These are phyloP conservation scores for Saccharum officinarum DNA, from an alignment of 176 grass and related monocot genomes.

Conservation along the genomic window DNA sequence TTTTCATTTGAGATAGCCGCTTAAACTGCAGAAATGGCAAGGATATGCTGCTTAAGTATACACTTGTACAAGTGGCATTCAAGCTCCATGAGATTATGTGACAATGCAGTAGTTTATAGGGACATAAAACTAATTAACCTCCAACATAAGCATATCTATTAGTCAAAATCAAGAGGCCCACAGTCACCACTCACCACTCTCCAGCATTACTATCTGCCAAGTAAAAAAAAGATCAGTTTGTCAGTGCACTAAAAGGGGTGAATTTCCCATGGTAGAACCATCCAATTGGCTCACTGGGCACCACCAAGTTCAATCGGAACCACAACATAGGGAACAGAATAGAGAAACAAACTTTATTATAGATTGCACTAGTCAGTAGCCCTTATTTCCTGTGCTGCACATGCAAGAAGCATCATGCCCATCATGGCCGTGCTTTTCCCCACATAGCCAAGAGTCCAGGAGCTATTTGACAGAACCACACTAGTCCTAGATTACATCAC, in stretches of 20 bases:
- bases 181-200: neutral
- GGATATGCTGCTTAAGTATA: neutral
- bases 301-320: neutral
- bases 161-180: neutral
- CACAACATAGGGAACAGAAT: neutral
- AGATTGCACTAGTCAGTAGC: neutral
- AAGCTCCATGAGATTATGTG: neutral
- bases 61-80: neutral
- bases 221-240: neutral
- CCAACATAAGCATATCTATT: neutral
- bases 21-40: neutral
- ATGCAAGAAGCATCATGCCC: slow-evolving; percentile 19
- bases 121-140: slow-evolving; percentile 7
- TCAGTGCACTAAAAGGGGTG: neutral
- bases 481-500: slow-evolving; percentile 45
- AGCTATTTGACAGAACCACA: slow-evolving; percentile 26
- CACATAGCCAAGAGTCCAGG: slow-evolving; percentile 47
- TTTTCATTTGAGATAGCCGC: neutral
- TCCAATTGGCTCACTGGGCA: neutral
- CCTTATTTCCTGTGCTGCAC: slow-evolving; percentile 18
- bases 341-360: neutral
- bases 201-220: neutral
- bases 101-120: neutral
- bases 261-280: neutral
- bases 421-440: slow-evolving; percentile 32